Evolutionary conservation across 768 basidiomycete genomes (phyloP).

Genomic region (Xerocomellus chrysenteron): DNA sequence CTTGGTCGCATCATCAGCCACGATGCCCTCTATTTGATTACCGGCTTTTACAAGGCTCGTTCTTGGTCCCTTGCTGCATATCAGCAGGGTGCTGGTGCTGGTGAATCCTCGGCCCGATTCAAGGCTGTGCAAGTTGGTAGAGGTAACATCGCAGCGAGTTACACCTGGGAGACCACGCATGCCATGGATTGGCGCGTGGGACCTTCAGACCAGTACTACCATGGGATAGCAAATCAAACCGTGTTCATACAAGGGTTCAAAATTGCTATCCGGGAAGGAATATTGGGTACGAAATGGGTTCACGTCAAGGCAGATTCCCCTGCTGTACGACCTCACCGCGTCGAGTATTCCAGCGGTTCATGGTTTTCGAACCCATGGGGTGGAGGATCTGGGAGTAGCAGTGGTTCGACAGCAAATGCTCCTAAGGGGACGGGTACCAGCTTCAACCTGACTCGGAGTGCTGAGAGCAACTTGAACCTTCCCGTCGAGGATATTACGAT

Average conservation of each 20-base stretch:
- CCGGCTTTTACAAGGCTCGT: constrained; percentile 4
- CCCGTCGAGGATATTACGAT: background rate
- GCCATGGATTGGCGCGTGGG: constrained; percentile 7
- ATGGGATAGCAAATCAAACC: constrained; percentile 18
- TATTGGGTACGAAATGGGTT: constrained; percentile 2
- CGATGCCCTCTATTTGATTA: constrained; percentile 28
- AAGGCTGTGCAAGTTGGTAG: constrained; percentile 10
- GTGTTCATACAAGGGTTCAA: constrained; percentile 25
- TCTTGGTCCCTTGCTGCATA: constrained; percentile 32
- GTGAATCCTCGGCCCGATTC: constrained; percentile 6
- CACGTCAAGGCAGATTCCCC: background rate
- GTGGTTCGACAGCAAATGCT: background rate
- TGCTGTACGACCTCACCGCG: background rate
- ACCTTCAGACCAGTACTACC: background rate
- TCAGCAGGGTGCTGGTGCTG: background rate
- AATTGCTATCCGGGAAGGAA: constrained; percentile 3
- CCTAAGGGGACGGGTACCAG: background rate
- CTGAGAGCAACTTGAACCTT: background rate
- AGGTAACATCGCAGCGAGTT: constrained; percentile 14
- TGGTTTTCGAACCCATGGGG: background rate
- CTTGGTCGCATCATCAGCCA: constrained; percentile 20
- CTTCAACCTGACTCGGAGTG: background rate
- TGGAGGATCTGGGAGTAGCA: background rate
- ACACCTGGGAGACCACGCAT: constrained; percentile 13
- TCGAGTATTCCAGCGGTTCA: background rate